Evolutionary conservation across 768 basidiomycete species (phyloP), one percentile per base, ranked within the genome.

Genomic region (Pleurotus pulmonarius): DNA sequence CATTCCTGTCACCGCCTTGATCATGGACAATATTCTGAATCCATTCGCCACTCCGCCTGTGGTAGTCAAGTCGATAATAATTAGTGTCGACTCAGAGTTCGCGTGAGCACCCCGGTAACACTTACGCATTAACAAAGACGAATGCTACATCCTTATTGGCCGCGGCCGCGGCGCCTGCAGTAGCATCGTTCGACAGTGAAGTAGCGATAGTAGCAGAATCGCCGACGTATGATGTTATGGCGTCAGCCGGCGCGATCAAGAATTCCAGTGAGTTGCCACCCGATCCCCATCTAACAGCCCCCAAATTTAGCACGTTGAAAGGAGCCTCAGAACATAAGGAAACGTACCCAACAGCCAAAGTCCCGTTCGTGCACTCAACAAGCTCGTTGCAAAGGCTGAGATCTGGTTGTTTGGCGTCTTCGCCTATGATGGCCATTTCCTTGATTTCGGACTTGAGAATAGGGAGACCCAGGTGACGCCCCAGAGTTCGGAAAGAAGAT

Each of bases 191-290:
- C 38, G 92, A 74, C 57, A 81, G 73, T 86, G 86, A 92, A 1
- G 78, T 81, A 16, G 92, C 71, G n/a, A 73, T 77, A 0, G 89
- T 87, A 15, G 80, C 79, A 64, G 90, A 86, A 29, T 79, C 62
- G n/a, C 80, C 75, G 0, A 92, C 89, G 41, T 86, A 82, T 7
- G 69, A 65, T 65, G 93, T 88, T 61, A 96, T 86, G 3, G 92
- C 92, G 65, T 91, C 86, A 47, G 90, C 76, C 1, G 93, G 41
- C 9, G 92, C 84, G 86, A 55, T 11, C 18, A 48, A 43, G 25
- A 3, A 34, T 9, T 45, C 39, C n/a, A 52, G 5, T 18, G 41
- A 43, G 20, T 43, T 43, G 6, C n/a, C 41, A n/a, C 41, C 41
- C 4, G 41, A 43, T 5, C 41, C 41, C 41, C 41, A 43, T 9